These are phyloP conservation scores for Pseudogymnoascus destructans DNA, from an alignment of 2,329 filamentous ascomycete genomes.

Conservation along the genomic window DNA sequence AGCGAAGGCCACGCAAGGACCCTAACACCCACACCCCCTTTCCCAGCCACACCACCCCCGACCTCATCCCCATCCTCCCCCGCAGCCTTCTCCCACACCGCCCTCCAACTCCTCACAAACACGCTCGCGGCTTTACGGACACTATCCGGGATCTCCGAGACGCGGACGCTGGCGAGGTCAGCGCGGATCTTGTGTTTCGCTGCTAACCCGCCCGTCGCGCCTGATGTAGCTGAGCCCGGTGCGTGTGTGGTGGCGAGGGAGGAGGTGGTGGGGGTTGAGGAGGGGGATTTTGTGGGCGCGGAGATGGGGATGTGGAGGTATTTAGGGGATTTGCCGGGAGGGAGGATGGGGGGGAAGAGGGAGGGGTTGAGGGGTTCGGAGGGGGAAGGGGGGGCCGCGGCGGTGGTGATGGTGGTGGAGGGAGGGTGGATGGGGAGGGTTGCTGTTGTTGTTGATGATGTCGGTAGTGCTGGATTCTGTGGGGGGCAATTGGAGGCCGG, in stretches of 20 bases:
- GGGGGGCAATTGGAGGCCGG: background rate
- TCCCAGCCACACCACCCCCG: background rate
- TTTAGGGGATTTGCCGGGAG: background rate
- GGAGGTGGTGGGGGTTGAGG: background rate
- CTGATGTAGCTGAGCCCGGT: background rate
- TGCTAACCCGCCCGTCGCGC: background rate
- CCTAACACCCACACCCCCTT: background rate
- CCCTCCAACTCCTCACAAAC: constrained; percentile 66
- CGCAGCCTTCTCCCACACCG: background rate
- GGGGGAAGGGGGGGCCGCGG: background rate
- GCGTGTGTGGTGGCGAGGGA: background rate
- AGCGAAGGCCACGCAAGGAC: background rate
- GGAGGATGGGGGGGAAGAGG: background rate
- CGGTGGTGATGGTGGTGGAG: background rate
- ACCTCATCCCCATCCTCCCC: background rate
- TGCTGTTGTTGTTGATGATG: constrained; percentile 48
- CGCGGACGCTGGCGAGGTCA: constrained; percentile 84
- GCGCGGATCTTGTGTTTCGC: constrained; percentile 48
- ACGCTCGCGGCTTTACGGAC: constrained; percentile 85
- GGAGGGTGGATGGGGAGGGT: constrained; percentile 40
- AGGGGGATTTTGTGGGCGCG: background rate
- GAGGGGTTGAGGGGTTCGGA: background rate
- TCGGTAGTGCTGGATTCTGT: background rate
- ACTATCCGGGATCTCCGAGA: constrained; percentile 89
- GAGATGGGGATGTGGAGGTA: background rate